phyloP scores from a whole-genome alignment of 2,329 filamentous ascomycete species.

The Lachnellula occidentalis region DNA sequence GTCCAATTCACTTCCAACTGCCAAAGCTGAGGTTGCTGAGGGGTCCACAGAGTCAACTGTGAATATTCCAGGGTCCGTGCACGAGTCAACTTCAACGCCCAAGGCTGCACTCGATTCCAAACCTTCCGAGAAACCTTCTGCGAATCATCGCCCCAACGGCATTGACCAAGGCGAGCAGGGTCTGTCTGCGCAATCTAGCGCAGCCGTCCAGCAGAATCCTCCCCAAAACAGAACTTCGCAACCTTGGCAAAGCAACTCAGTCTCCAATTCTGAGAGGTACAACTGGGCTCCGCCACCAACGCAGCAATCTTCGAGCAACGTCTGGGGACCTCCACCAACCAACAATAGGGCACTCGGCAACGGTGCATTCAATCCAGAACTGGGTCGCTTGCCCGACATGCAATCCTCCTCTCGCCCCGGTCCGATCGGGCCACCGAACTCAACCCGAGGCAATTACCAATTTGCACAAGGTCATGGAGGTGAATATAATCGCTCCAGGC shows the following conservation, averaged over 20 bases:
- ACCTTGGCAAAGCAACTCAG: conserved; percentile 28
- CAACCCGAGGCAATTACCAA: conserved; percentile 23
- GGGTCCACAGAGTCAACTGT: conserved; percentile 10
- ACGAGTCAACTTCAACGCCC: conserved; percentile 1
- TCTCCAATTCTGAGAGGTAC: conserved; percentile 39
- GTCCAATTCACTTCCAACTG: conserved; percentile 2
- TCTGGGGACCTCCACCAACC: conserved; percentile 66
- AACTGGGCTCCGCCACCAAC: conserved; percentile 43
- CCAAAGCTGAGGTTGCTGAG: conserved; percentile 8
- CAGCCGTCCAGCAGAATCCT: conserved; percentile 11
- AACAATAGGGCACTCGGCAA: conserved; percentile 70
- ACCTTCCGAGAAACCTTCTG: conserved; percentile 6
- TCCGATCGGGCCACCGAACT: conserved; percentile 31
- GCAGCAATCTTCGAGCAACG: conserved; percentile 47
- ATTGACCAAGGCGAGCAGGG: conserved; percentile 19
- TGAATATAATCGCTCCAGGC: conserved; percentile 25
- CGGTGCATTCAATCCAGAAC: conserved; percentile 65
- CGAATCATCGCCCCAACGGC: conserved; percentile 18
- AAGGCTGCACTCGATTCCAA: conserved; percentile 8
- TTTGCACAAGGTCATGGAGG: conserved; percentile 26
- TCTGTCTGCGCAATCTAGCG: conserved; percentile 34
- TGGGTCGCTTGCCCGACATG: conserved; percentile 38
- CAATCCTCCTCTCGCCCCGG: conserved; percentile 26
- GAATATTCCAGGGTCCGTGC: conserved; percentile 7
- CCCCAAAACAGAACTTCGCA: conserved; percentile 23